Base-by-base conservation (phyloP, 2,329 filamentous ascomycete species). In the Verticillium nubilum region DNA sequence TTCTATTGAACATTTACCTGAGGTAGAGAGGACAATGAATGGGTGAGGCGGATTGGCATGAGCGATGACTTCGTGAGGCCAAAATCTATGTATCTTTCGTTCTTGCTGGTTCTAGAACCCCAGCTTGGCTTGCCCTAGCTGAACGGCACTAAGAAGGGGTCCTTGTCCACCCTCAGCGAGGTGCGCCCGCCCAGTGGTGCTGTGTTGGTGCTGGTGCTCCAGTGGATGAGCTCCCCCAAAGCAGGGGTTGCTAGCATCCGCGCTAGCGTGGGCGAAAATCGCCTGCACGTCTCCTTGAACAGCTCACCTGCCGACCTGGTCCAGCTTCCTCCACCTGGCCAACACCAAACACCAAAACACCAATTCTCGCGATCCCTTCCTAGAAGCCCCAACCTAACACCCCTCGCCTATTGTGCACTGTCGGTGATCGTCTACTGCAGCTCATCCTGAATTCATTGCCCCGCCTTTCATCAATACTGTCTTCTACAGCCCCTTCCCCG, bases 31-130 rank as follows among this genome's bases (percentile, higher is more conserved):
- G n/a, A 37, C 15, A 50, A 23, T 25, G 19, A 50, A 6, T n/a
- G 19, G n/a, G 13, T 17, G 19, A 2, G n/a, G n/a, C 25, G 42
- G 25, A 50, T 50, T 13, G 42, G 42, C 25, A 19, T 19, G 42
- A 9, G n/a, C 6, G 19, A 23, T 50, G 42, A 19, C 19, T n/a
- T 12, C n/a, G 25, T 19, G 42, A 50, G 42, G 42, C 42, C 42
- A 50, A 50, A 25, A 50, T 50, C 17, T 13, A 60, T 58, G 60
- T 62, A 60, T 29, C 58, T 62, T 62, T 62, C 55, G 58, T 63
- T 63, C 62, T 59, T 54, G 47, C 25, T 27, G 61, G 53, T 63
- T 62, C 62, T 62, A 63, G 62, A 63, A 62, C 31, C 60, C 33
- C 19, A 25, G 19, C n/a, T 50, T 12, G 42, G 4, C 42, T 50